Evolutionary conservation across 306 rosid species (phyloP), one percentile per base, ranked within the genome.

Genomic region (Pyrus communis): DNA sequence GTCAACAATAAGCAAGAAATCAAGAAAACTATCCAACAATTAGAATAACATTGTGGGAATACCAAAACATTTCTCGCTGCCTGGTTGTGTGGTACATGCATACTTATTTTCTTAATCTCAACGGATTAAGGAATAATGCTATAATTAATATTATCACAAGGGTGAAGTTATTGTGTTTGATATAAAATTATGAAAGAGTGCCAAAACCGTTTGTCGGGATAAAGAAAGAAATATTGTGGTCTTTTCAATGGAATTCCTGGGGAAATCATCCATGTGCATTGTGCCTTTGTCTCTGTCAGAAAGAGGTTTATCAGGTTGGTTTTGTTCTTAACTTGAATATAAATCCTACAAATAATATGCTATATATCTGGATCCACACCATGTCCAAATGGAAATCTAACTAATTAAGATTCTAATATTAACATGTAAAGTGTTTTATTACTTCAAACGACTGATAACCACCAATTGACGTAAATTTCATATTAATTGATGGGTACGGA

Each of bases 141-240:
- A 63, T 17, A 35, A 35, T 35, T 35, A 7, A 35, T 7, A 35
- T 35, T 35, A 35, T 11, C 45, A 28, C 81, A 61, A 27, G 31
- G 75, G 73, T 65, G 23, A 38, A 3, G 67, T 45, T 57, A 35
- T 9, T 59, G 28, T 21, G 7, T 11, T 61, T 45, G 69, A 46
- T 58, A 69, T 27, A 49, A 63, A 40, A 54, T 74, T 31, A 42
- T 42, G 77, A 69, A 42, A 73, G 72, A 81, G 77, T 67, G 86
- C 77, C 69, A 68, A 78, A 86, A 64, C 84, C 71, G 81, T 64
- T 76, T 79, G 87, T 81, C 87, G 79, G 83, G 74, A 83, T 83
- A 78, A 67, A 83, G 62, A 67, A 62, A 81, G n/a, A 55, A 68
- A 71, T 67, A 49, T 31, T 60, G 25, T 52, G 65, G 76, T 65